These are phyloP conservation scores for Coniochaeta hoffmannii DNA, from an alignment of 2,329 filamentous ascomycete genomes.

Conservation along the genomic window DNA sequence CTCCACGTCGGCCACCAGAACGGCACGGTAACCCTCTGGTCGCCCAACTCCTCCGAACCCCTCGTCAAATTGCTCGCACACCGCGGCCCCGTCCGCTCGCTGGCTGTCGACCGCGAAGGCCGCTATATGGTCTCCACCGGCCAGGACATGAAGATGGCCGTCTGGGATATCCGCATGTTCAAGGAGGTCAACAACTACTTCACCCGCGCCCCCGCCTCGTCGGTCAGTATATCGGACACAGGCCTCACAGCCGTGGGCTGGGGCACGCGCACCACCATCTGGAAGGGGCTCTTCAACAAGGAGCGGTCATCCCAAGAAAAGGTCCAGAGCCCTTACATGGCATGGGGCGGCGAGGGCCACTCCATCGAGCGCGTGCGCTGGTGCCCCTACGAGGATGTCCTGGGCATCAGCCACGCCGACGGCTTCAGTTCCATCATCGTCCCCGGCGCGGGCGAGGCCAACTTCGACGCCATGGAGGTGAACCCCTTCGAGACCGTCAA, in stretches of 20 bases:
- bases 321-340: conserved; percentile 83
- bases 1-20: conserved; percentile 92
- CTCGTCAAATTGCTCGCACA: conserved; percentile 90
- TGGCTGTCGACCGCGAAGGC: conserved; percentile 83
- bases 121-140: conserved; percentile 93
- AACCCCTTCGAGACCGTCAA: conserved; percentile 94
- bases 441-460: conserved; percentile 91
- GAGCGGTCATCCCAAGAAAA: conserved; percentile 64
- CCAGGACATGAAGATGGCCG: conserved; percentile 84
- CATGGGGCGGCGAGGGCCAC: conserved; percentile 81
- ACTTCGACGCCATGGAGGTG: conserved; percentile 86
- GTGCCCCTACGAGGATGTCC: conserved; percentile 92
- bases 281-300: conserved; percentile 83
- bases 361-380: conserved; percentile 75
- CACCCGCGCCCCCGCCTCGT: conserved; percentile 72
- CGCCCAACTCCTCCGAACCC: conserved; percentile 78
- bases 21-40: conserved; percentile 91
- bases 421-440: conserved; percentile 89
- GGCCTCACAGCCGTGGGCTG: conserved; percentile 84
- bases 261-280: conserved; percentile 83
- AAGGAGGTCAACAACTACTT: conserved; percentile 88
- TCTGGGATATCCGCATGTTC: conserved; percentile 94
- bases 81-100: conserved; percentile 74
- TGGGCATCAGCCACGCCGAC: conserved; percentile 75
- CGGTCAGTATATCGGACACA: conserved; percentile 81